Conservation (phyloP, 306 rosid species). For the Lathyrus oleraceus region DNA sequence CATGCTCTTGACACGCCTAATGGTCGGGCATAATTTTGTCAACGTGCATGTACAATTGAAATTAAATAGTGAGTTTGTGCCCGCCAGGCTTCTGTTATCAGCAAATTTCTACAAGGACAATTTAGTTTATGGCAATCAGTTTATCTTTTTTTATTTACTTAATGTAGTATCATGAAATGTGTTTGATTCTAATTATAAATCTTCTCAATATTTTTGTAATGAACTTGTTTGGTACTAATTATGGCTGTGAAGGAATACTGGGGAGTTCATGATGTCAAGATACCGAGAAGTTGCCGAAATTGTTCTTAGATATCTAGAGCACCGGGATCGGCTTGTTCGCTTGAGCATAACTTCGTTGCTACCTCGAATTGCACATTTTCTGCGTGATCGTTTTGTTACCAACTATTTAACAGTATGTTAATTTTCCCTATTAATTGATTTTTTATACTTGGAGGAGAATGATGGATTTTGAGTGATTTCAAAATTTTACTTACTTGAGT, state of each 20-base stretch:
- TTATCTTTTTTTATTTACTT: not conserved
- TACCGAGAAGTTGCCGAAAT: slow-evolving; percentile 98
- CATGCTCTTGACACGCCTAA: not conserved
- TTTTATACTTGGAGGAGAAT: slow-evolving; percentile 24
- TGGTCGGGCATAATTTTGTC: slow-evolving; percentile 19
- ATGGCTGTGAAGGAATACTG: slow-evolving; percentile 78
- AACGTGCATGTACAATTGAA: not conserved
- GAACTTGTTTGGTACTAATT: slow-evolving; percentile 27
- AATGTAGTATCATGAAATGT: not conserved
- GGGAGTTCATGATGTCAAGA: slow-evolving; percentile 99
- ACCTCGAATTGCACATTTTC: slow-evolving; percentile 96
- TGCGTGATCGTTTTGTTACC: slow-evolving; percentile 96
- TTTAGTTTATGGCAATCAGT: not conserved
- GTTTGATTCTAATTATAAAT: slow-evolving; percentile 2
- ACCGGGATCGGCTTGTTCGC: slow-evolving; percentile 95
- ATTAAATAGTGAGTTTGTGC: slow-evolving; percentile 5
- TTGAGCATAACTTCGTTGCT: slow-evolving; percentile 93
- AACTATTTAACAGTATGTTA: slow-evolving; percentile 81
- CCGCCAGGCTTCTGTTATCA: slow-evolving; percentile 4
- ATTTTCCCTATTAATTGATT: slow-evolving; percentile 30
- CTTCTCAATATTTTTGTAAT: slow-evolving; percentile 19
- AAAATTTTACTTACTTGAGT: slow-evolving; percentile 23
- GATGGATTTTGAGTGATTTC: slow-evolving; percentile 14
- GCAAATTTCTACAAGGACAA: slow-evolving; percentile 5
- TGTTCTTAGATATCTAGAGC: slow-evolving; percentile 91